phyloP scores from a whole-genome alignment of 495 filamentous ascomycete genomes.

The Terfezia claveryi region DNA sequence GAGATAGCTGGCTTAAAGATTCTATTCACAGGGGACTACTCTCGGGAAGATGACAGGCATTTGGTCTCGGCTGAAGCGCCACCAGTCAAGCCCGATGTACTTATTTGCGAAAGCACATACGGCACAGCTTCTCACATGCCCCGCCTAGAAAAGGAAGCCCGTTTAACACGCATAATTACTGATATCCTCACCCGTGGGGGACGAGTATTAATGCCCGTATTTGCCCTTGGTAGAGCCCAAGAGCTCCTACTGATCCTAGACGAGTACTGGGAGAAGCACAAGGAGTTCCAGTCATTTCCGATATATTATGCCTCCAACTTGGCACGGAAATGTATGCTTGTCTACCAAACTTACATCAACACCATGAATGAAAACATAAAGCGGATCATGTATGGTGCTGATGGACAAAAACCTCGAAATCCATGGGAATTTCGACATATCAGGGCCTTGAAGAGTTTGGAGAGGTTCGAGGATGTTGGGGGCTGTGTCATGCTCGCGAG shows the following conservation, averaged over 20 bases:
- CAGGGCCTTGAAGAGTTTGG: conserved; percentile 69
- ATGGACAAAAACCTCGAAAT: conserved; percentile 45
- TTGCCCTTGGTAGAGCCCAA: conserved; percentile 80
- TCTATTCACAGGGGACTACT: conserved; percentile 94
- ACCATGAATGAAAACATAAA: conserved; percentile 99
- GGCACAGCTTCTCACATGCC: conserved; percentile 82
- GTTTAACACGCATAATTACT: conserved; percentile 86
- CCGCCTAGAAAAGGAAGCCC: conserved; percentile 67
- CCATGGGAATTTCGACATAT: conserved; percentile 95
- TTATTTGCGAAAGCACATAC: conserved; percentile 94
- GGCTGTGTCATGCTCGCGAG: conserved; percentile 92
- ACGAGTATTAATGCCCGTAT: conserved; percentile 82
- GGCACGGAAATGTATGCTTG: conserved; percentile 89
- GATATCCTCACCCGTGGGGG: conserved; percentile 74
- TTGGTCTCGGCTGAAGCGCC: conserved; percentile 79
- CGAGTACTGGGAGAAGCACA: conserved; percentile 81
- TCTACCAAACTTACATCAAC: conserved; percentile 91
- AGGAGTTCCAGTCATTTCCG: conserved; percentile 65
- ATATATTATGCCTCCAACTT: conserved; percentile 95
- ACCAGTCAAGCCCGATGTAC: conserved; percentile 66
- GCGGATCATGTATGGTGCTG: conserved; percentile 58
- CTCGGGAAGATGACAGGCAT: conserved; percentile 81
- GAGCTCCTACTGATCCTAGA: conserved; percentile 86
- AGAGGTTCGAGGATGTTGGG: conserved; percentile 88
- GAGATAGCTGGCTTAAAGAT: conserved; percentile 92